Percentiles rank a stretch among this genome's conserved stretches.
phyloP scores from a whole-genome alignment of 1,284 basidiomycete species.

The Pascua sp. region DNA sequence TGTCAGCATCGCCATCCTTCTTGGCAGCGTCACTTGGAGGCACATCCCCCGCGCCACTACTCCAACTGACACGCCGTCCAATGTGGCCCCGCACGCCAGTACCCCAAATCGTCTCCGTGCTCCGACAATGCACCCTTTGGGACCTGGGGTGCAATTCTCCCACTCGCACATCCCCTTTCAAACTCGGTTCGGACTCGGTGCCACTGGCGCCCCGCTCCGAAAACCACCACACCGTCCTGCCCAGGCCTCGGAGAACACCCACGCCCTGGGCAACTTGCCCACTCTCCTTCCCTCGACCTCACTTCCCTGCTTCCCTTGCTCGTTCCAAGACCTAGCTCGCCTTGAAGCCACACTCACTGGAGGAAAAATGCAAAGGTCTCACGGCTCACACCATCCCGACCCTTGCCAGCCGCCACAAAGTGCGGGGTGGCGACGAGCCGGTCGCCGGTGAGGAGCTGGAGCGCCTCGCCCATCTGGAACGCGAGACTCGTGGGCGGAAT shows the following conservation, averaged over 20 bases:
- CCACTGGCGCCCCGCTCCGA: no score
- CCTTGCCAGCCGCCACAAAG: constrained; percentile 61
- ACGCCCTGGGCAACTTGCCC: no score
- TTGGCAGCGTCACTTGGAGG: neutral
- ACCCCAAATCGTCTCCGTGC: no score
- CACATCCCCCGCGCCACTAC: neutral
- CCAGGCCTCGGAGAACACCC: no score
- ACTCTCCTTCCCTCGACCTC: no score
- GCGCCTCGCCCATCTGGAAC: constrained; percentile 89
- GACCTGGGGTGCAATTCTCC: no score
- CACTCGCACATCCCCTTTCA: no score
- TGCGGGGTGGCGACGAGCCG: constrained; percentile 78
- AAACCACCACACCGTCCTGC: no score
- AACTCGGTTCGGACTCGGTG: no score
- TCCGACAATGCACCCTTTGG: no score
- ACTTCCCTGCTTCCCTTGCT: no score
- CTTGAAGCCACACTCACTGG: constrained; percentile 54
- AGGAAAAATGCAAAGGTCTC: constrained; percentile 84
- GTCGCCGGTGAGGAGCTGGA: constrained; percentile 74
- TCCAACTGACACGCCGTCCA: neutral
- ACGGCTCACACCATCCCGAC: constrained; percentile 57
- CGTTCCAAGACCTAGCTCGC: neutral
- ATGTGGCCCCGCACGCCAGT: no score
- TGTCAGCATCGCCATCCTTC: neutral
- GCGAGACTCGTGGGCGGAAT: constrained; percentile 68